Base-by-base conservation (phyloP, 306 rosid genomes). In the Mimosa bimucronata region DNA sequence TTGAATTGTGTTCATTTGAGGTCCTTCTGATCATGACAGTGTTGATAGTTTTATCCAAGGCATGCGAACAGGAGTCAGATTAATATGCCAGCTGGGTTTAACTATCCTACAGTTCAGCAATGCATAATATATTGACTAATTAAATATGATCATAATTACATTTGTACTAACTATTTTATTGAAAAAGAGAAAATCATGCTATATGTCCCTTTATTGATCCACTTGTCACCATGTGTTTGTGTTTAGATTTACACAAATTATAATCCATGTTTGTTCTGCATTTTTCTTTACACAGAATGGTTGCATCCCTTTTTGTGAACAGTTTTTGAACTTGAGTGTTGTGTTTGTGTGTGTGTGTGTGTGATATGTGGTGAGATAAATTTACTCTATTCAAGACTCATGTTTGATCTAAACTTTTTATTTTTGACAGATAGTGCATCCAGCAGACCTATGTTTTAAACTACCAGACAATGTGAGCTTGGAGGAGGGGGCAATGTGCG, bases 401-500 rank as follows among this genome's bases (percentile, higher is more conserved):
- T 29, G 62, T 73, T 74, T 81, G 61, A 66, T 66, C 66, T 85
- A 13, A n/a, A 61, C 41, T 55, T 57, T 2, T 75, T 76, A 42
- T 81, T 81, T 50, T 77, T 40, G 65, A 66, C 88, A 90, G 97
- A 79, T 94, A 61, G 97, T 94, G 80, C 98, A 94, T 84, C 98
- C 97, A 8, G 97, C 98, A 37, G 89, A 94, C 55, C 86, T 94
- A 3, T 91, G 98, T 50, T 94, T 89, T 55, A 92, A 94, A 77
- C 86, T 94, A 41, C 98, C 97, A 2, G 97, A 92, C 26, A 92
- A 89, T 70, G 93, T 91, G 83, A 94, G 97, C 82, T 84, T 92
- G 83, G 98, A 94, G 83, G 98, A 92, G 80, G 98, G 98, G 58
- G 98, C 97, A 66, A 90, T 94, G 97, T 94, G 98, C 30, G 98